Base-by-base conservation (phyloP, 176 grass and related monocot species). In the Aegilops bicornis region DNA sequence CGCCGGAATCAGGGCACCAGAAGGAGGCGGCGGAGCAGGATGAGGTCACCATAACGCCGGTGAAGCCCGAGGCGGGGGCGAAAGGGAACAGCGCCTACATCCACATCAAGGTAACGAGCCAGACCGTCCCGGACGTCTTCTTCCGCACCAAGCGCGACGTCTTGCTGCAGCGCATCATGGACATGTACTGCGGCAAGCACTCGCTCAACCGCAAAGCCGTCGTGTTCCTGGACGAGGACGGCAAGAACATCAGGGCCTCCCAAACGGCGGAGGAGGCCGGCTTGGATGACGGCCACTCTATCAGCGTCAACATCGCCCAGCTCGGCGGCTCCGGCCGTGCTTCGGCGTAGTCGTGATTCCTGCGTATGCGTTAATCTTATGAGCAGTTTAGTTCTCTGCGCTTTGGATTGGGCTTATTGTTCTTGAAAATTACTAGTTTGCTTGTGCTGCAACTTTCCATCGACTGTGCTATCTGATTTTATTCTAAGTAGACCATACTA, bases 131-230 rank as follows among this genome's bases (percentile, higher is more conserved):
- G 6, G 54, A 84, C 6, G 39, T 1, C 39, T 40, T n/a, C 14
- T n/a, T 72, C 65, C 54, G 29, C 54, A 4, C 78, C 74, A 88
- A 29, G 81, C 65, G 29, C 7, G 2, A 29, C 65, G 10, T 40
- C 37, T n/a, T 3, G 54, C 22, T 84, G 39, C 22, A 11, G 54
- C 16, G 56, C 29, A 4, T 84, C 37, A 54, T 84, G 30, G 81
- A 83, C 50, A 17, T 11, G 31, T 88, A 83, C 73, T 83, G 80
- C 27, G 20, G 37, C 62, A 50, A 63, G 64, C 39, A 88, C 27
- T 88, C 87, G 52, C 35, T 84, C 50, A 1, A 50, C 74, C 74
- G 27, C 3, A n/a, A 14, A 30, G 6, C 71, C 39, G 81, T 84
- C 15, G 4, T 2, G 37, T 79, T 88, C 81, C 22, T 88, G 10